A percentile compares a stretch with the other conserved stretches of the same genome.
Conservation (phyloP, 805 yeast species). For the Metschnikowia santaceciliae region DNA sequence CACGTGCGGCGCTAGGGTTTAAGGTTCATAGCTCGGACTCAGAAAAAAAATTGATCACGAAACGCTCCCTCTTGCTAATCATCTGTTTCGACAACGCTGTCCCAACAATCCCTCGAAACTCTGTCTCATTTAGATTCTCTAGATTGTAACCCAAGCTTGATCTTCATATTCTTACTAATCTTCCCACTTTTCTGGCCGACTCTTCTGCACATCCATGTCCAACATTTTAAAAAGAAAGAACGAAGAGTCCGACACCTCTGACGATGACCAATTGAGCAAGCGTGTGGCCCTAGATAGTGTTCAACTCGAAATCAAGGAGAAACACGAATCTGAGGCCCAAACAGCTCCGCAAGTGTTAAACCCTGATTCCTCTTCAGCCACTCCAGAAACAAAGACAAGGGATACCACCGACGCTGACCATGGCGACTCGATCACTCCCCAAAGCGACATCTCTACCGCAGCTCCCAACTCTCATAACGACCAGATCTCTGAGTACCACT, state of each 20-base stretch:
- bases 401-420: neutral
- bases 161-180: slow-evolving; percentile 1
- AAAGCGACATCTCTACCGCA: neutral
- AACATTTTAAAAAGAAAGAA: slow-evolving; percentile 61
- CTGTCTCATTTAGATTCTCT: slow-evolving; percentile 3
- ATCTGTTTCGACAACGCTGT: neutral
- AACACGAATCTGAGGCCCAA: slow-evolving; percentile 38
- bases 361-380: slow-evolving; percentile 6
- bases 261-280: slow-evolving; percentile 52
- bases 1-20: slow-evolving; percentile 1
- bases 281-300: slow-evolving; percentile 71
- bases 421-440: neutral
- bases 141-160: slow-evolving; percentile 2
- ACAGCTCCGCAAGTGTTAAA: slow-evolving; percentile 37
- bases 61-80: neutral
- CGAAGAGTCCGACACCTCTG: slow-evolving; percentile 47
- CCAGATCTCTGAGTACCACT: neutral
- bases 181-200: slow-evolving; percentile 1
- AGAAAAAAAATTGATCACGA: neutral
- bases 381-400: neutral
- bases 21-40: neutral
- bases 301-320: slow-evolving; percentile 41
- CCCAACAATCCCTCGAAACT: slow-evolving; percentile 3
- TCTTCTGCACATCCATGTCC: slow-evolving; percentile 12
- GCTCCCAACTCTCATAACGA: neutral